phyloP scores from a whole-genome alignment of 352 stramenopile genomes.

The Globisporangium polare region DNA sequence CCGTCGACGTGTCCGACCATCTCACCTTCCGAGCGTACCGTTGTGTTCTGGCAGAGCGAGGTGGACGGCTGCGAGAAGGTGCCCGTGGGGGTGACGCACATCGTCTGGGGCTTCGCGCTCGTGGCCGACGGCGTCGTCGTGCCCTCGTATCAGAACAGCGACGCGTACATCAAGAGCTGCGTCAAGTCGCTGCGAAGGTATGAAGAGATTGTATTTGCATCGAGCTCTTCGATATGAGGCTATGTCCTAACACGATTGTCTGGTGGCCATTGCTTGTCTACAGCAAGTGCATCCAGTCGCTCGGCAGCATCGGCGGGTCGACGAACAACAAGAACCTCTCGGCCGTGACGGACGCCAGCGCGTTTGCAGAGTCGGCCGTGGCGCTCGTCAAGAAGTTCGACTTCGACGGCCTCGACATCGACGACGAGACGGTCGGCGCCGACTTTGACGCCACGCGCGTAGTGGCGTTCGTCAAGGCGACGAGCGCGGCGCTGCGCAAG shows the following conservation, averaged over 20 bases:
- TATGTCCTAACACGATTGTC: no score
- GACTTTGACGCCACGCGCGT: slow-evolving; percentile 51
- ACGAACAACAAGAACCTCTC: slow-evolving; percentile 71
- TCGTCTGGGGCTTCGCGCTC: slow-evolving; percentile 73
- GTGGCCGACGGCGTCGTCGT: slow-evolving; percentile 45
- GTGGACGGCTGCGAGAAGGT: slow-evolving; percentile 67
- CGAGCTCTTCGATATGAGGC: no score
- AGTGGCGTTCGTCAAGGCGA: slow-evolving; percentile 43
- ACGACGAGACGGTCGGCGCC: slow-evolving; percentile 66
- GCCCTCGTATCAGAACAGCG: slow-evolving; percentile 54
- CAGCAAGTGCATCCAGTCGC: slow-evolving; percentile 54
- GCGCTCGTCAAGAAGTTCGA: slow-evolving; percentile 54
- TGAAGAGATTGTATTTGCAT: not conserved
- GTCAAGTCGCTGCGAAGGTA: slow-evolving; percentile 47
- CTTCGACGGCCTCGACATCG: slow-evolving; percentile 70
- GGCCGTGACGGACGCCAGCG: slow-evolving; percentile 28
- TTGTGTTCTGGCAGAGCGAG: slow-evolving; percentile 82
- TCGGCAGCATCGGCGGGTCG: slow-evolving; percentile 65
- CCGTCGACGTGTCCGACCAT: slow-evolving; percentile 26
- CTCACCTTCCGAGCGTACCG: slow-evolving; percentile 43
- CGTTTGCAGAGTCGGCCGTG: slow-evolving; percentile 50
- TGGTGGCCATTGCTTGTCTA: no score
- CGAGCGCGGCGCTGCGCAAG: slow-evolving; percentile 34
- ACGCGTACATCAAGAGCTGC: slow-evolving; percentile 50
- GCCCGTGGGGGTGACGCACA: slow-evolving; percentile 62